Evolutionary conservation across 2,329 filamentous ascomycete species (phyloP).

Genomic region (Onygenales sp.): DNA sequence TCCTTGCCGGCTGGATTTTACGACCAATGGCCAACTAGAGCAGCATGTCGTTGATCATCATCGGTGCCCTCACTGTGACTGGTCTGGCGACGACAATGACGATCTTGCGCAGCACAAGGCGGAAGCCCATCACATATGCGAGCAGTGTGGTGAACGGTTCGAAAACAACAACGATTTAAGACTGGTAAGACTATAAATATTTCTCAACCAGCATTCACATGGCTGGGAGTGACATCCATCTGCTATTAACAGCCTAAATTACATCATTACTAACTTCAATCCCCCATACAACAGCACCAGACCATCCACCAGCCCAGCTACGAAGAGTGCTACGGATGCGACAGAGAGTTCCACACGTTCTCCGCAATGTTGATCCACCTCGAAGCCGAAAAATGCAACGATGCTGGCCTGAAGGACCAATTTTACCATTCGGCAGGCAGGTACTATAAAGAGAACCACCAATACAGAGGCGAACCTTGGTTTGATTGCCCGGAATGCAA

Average conservation of each 20-base stretch:
- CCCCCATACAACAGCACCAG: slow-evolving; percentile 11
- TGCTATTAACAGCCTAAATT: not conserved
- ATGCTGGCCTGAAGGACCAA: no score
- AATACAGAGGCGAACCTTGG: slow-evolving; percentile 4
- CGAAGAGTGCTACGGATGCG: slow-evolving; percentile 14
- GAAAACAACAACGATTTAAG: slow-evolving; percentile 10
- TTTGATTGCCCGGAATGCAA: slow-evolving; percentile 12
- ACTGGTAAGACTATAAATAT: slow-evolving; percentile 8
- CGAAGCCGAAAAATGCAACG: slow-evolving; percentile 10
- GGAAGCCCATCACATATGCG: slow-evolving; percentile 9
- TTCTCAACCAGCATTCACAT: not conserved
- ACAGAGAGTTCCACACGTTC: slow-evolving; percentile 12
- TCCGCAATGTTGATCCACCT: slow-evolving; percentile 19
- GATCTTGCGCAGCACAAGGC: slow-evolving; percentile 8
- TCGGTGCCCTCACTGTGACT: slow-evolving; percentile 7
- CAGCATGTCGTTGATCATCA: not conserved
- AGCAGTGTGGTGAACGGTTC: slow-evolving; percentile 9
- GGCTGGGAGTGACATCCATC: not conserved
- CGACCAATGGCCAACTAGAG: not conserved
- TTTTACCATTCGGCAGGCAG: slow-evolving; percentile 2
- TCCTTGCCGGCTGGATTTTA: slow-evolving; percentile 6
- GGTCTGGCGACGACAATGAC: slow-evolving; percentile 8
- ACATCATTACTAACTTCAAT: not conserved
- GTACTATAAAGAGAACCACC: not conserved
- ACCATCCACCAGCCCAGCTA: slow-evolving; percentile 10